These are phyloP conservation scores for Mucor ambiguus DNA, from an alignment of 371 early-diverging fungal genomes.

Conservation along the genomic window DNA sequence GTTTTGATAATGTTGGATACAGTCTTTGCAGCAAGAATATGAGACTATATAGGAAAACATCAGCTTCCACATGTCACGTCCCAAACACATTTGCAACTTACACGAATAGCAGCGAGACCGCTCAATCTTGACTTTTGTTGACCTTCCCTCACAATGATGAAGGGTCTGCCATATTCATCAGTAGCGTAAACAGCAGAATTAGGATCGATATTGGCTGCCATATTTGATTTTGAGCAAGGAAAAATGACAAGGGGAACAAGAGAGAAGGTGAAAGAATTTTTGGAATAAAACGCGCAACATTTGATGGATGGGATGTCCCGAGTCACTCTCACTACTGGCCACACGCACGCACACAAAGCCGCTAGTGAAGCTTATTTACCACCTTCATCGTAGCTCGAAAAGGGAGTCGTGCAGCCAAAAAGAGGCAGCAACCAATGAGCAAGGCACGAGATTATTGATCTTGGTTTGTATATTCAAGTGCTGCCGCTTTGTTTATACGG, in stretches of 20 bases:
- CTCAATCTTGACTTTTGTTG: slow-evolving; percentile 84
- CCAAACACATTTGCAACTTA: slow-evolving; percentile 35
- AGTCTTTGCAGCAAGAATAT: slow-evolving; percentile 96
- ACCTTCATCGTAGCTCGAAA: slow-evolving; percentile 1
- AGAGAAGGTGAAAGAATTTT: slow-evolving; percentile 6
- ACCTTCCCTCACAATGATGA: slow-evolving; percentile 96
- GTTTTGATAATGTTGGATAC: slow-evolving; percentile 97
- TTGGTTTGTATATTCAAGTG: background rate
- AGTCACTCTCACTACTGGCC: background rate
- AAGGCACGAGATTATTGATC: background rate
- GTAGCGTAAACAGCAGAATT: slow-evolving; percentile 65
- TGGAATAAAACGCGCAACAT: slow-evolving; percentile 7
- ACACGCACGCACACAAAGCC: background rate
- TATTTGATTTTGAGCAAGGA: background rate
- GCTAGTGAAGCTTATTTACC: background rate
- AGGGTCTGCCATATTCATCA: slow-evolving; percentile 97
- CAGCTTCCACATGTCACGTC: background rate
- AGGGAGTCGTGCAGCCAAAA: background rate
- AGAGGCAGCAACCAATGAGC: background rate
- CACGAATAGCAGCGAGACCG: slow-evolving; percentile 94
- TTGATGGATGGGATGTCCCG: background rate
- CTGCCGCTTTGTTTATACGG: background rate
- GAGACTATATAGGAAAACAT: slow-evolving; percentile 70
- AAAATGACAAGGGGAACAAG: slow-evolving; percentile 4
- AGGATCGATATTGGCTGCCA: slow-evolving; percentile 33